phyloP scores from a whole-genome alignment of 2,329 filamentous ascomycete species.

The Trichocomaceae sp. region DNA sequence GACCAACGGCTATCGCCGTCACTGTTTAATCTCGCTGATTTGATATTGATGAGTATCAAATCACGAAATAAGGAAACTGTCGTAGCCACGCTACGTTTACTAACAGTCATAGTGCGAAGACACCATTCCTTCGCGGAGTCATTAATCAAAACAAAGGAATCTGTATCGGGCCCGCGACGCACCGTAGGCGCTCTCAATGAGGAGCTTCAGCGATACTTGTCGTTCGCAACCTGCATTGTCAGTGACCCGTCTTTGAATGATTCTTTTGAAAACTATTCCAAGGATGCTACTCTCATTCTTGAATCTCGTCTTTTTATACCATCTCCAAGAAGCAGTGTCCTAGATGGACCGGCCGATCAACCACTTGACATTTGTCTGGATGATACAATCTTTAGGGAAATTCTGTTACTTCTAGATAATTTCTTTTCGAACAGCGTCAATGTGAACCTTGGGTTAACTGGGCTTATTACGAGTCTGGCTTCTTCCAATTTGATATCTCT shows the following conservation, averaged over 20 bases:
- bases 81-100: conserved; percentile 76
- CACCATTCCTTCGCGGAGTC: conserved; percentile 76
- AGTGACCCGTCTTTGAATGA: conserved; percentile 33
- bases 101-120: conserved; percentile 76
- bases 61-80: conserved; percentile 86
- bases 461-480: conserved; percentile 72
- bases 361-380: conserved; percentile 61
- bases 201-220: conserved; percentile 34
- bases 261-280: conserved; percentile 40
- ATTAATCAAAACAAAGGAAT: conserved; percentile 51
- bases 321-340: conserved; percentile 22
- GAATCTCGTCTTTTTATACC: conserved; percentile 31
- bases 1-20: conserved; percentile 68
- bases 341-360: conserved; percentile 51
- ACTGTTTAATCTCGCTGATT: conserved; percentile 87
- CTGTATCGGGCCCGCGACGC: conserved; percentile 18
- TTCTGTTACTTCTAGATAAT: conserved; percentile 60
- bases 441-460: conserved; percentile 81
- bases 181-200: conserved; percentile 36
- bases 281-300: conserved; percentile 48
- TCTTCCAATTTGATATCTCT: conserved; percentile 78
- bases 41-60: conserved; percentile 75
- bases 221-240: conserved; percentile 32
- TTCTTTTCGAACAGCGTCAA: conserved; percentile 91
- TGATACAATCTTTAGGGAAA: conserved; percentile 48